phyloP scores from a whole-genome alignment of 2,329 filamentous ascomycete species.

The Helotiales sp. region DNA sequence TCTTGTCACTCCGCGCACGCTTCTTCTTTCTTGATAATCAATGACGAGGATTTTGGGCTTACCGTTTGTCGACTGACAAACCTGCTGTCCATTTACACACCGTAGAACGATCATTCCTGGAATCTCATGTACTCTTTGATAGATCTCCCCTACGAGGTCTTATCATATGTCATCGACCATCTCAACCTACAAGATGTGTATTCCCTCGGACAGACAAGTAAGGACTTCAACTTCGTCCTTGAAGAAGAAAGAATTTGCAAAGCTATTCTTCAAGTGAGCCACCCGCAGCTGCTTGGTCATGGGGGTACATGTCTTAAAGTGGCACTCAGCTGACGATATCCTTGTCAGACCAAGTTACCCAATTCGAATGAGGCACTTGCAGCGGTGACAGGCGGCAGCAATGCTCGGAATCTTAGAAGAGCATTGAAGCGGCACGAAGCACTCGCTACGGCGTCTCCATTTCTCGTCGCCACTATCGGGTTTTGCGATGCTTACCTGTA shows the following conservation, averaged over 20 bases:
- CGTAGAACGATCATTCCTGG: constrained; percentile 5
- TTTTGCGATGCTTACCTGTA: constrained; percentile 63
- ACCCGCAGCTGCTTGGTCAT: neutral
- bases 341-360: constrained; percentile 29
- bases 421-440: constrained; percentile 62
- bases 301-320: neutral
- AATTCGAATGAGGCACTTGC: constrained; percentile 29
- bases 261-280: constrained; percentile 28
- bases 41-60: no score
- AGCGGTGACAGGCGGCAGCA: constrained; percentile 32
- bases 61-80: neutral
- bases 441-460: constrained; percentile 61
- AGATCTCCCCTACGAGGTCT: constrained; percentile 34
- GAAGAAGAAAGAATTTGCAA: constrained; percentile 33
- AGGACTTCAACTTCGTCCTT: constrained; percentile 27
- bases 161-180: constrained; percentile 28
- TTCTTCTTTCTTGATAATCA: no score
- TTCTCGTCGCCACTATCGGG: constrained; percentile 58
- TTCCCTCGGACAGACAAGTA: constrained; percentile 29
- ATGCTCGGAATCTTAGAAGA: constrained; percentile 56
- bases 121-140: constrained; percentile 29
- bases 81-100: neutral
- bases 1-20: no score
- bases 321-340: constrained; percentile 20
- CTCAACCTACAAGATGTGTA: constrained; percentile 35